Conservation (phyloP, 1,284 basidiomycete genomes). For the Trichosporon asahii region DNA sequence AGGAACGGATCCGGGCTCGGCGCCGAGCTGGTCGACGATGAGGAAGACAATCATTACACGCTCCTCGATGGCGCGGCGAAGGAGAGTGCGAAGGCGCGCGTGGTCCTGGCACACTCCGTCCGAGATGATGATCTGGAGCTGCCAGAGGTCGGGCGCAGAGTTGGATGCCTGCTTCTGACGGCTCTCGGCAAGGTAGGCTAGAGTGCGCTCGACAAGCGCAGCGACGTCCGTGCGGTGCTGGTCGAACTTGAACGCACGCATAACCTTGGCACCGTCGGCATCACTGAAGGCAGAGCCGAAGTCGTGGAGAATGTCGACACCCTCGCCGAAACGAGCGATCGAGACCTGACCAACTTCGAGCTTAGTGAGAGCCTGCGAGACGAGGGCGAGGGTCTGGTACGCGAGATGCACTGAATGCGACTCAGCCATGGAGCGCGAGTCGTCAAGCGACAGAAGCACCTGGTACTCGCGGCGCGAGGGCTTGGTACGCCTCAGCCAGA, state of each 20-base stretch:
- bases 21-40: conserved; percentile 76
- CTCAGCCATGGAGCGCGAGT: conserved; percentile 95
- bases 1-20: conserved; percentile 30
- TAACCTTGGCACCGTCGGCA: conserved; percentile 70
- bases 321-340: conserved; percentile 85
- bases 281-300: conserved; percentile 78
- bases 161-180: conserved; percentile 64
- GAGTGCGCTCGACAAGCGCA: conserved; percentile 75
- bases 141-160: conserved; percentile 80
- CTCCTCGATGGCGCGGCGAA: conserved; percentile 85
- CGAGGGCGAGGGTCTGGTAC: conserved; percentile 88
- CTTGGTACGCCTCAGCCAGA: conserved; percentile 92
- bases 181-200: conserved; percentile 71
- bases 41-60: conserved; percentile 96
- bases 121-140: conserved; percentile 96
- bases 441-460: conserved; percentile 89
- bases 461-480: conserved; percentile 96
- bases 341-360: conserved; percentile 93
- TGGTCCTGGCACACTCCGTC: conserved; percentile 98
- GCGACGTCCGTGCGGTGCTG: conserved; percentile 90
- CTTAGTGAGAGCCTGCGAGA: conserved; percentile 82
- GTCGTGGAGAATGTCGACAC: conserved; percentile 81
- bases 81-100: conserved; percentile 70
- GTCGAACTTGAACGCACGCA: conserved; percentile 82
- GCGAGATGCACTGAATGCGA: conserved; percentile 89